phyloP scores from a whole-genome alignment of 2,329 filamentous ascomycete species.

The Golovinomyces cichoracearum region DNA sequence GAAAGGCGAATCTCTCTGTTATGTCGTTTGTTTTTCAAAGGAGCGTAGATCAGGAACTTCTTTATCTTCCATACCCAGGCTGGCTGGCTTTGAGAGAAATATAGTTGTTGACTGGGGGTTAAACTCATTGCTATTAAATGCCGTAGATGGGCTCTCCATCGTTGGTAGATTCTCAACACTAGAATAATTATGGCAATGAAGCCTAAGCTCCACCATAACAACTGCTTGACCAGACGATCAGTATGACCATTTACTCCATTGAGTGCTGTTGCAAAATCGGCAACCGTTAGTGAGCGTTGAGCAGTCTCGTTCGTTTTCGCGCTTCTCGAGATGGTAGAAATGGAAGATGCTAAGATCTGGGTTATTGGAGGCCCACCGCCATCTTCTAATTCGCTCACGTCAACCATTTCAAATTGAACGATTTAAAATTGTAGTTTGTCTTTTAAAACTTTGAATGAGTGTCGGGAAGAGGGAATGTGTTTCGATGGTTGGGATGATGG shows the following conservation, averaged over 20 bases:
- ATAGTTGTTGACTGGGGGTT: constrained; percentile 26
- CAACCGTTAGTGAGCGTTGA: constrained; percentile 22
- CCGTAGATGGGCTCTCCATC: constrained; percentile 29
- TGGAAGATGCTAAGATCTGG: neutral
- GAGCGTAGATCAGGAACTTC: constrained; percentile 35
- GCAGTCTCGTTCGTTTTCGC: constrained; percentile 5
- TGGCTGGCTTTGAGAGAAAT: constrained; percentile 32
- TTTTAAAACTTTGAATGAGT: too few relatives aligned
- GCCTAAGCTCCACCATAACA: constrained; percentile 35
- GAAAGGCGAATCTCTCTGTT: constrained; percentile 40
- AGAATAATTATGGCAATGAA: constrained; percentile 28
- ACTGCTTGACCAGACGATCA: constrained; percentile 30
- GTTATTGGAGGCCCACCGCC: neutral
- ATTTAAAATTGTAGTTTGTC: neutral
- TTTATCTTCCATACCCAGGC: constrained; percentile 36
- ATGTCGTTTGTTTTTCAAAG: constrained; percentile 37
- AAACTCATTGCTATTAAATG: constrained; percentile 32
- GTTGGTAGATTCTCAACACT: constrained; percentile 25
- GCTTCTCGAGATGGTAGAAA: neutral
- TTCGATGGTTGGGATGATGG: neutral
- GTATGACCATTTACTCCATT: constrained; percentile 33
- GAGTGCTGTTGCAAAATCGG: constrained; percentile 28
- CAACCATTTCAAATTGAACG: neutral
- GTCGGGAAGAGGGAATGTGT: neutral
- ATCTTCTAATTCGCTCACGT: neutral